phyloP scores from a whole-genome alignment of 805 yeast species.

The Scheffersomyces stipitis region DNA sequence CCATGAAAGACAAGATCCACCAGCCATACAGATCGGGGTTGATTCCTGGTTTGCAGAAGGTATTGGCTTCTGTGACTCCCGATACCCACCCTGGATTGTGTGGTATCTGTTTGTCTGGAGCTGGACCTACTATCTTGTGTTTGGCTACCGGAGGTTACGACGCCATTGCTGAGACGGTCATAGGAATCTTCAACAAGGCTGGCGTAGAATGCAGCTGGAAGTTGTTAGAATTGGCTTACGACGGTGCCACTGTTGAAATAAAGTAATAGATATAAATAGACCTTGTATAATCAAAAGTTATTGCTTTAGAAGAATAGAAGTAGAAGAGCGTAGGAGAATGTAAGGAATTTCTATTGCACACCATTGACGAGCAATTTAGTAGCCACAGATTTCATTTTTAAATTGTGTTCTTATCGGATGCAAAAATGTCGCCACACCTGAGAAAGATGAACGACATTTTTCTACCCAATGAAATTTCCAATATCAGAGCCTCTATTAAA shows the following conservation, averaged over 20 bases:
- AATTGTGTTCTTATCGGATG: too few species aligned
- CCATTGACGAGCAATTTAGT: too few species aligned
- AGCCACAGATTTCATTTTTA: too few species aligned
- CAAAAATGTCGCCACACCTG: too few species aligned
- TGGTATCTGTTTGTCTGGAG: conserved; percentile 95
- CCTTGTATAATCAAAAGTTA: too few species aligned
- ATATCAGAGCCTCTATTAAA: too few species aligned
- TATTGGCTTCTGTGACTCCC: conserved; percentile 79
- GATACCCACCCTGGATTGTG: conserved; percentile 77
- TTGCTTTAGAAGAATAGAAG: too few species aligned
- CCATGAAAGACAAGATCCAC: conserved; percentile 96
- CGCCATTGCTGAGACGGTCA: conserved; percentile 73
- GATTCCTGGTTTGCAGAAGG: conserved; percentile 87
- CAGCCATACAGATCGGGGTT: conserved; percentile 94
- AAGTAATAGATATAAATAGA: neutral
- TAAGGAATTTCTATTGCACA: too few species aligned
- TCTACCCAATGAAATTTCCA: too few species aligned
- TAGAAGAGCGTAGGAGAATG: too few species aligned
- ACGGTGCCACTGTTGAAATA: conserved; percentile 67
- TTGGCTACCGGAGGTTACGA: conserved; percentile 89
- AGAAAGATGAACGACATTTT: too few species aligned
- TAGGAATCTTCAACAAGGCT: conserved; percentile 64
- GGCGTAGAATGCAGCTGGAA: conserved; percentile 78
- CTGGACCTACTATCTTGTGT: conserved; percentile 96
- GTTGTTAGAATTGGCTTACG: conserved; percentile 79